Evolutionary conservation across 345 rosid genomes (phyloP).

Genomic region (Schrenkiella parvula): DNA sequence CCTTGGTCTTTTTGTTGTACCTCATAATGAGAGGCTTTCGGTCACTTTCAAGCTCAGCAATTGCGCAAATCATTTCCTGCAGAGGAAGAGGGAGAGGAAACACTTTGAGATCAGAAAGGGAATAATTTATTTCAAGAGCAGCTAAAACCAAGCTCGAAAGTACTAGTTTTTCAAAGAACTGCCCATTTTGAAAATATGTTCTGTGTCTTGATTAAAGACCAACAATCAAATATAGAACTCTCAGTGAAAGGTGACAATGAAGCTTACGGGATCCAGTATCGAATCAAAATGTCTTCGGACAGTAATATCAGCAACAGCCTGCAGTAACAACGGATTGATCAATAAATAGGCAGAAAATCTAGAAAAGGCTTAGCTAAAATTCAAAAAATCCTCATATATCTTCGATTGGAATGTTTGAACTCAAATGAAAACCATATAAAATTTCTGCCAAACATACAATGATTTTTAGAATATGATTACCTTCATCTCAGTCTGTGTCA

Average conservation of each 20-base stretch:
- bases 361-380: background rate
- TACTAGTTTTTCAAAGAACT: background rate
- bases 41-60: constrained; percentile 92
- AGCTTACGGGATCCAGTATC: constrained; percentile 62
- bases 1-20: constrained; percentile 68
- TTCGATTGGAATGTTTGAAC: background rate
- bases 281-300: constrained; percentile 62
- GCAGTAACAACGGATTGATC: constrained; percentile 29
- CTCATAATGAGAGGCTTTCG: constrained; percentile 63
- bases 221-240: background rate
- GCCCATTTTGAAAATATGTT: background rate
- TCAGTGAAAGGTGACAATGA: background rate
- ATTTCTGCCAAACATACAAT: background rate
- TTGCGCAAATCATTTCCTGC: constrained; percentile 85
- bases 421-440: background rate
- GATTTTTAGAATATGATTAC: constrained; percentile 27
- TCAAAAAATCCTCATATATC: background rate
- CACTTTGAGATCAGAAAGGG: constrained; percentile 14
- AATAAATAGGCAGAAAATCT: background rate
- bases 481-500: constrained; percentile 92
- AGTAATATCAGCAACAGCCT: constrained; percentile 87
- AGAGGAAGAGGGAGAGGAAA: constrained; percentile 11
- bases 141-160: constrained; percentile 14
- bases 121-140: background rate
- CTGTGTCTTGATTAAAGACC: background rate